phyloP scores from a whole-genome alignment of 441 rosid species.

The Mallotus repandus region DNA sequence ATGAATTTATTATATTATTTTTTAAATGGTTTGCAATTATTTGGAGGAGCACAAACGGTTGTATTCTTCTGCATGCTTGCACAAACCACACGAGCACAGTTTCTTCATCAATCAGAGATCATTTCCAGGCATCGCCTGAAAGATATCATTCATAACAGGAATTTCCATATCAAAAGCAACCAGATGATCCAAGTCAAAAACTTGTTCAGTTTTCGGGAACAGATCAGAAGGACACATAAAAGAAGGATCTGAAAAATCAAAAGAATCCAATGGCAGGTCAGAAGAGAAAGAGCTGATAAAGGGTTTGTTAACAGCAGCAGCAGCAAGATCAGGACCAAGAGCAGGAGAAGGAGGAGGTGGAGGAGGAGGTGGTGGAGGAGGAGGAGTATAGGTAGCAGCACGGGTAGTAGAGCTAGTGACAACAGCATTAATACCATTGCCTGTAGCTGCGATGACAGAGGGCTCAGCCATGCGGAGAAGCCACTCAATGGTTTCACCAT shows the following conservation, averaged over 20 bases:
- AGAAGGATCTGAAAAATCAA: constrained; percentile 7
- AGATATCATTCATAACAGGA: constrained; percentile 19
- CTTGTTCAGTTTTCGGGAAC: constrained; percentile 11
- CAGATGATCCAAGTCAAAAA: constrained; percentile 15
- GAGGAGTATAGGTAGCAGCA: background rate
- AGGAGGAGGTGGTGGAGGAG: too few species aligned
- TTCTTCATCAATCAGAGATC: background rate
- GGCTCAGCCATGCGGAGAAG: constrained; percentile 40
- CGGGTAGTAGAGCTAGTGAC: background rate
- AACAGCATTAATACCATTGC: background rate
- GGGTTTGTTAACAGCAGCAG: background rate
- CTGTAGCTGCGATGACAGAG: constrained; percentile 28
- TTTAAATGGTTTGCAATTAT: background rate
- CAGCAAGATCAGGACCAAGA: background rate
- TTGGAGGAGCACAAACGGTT: background rate
- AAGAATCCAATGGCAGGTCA: background rate
- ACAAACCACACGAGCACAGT: background rate
- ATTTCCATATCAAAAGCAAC: constrained; percentile 19
- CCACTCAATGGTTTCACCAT: constrained; percentile 43
- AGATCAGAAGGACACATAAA: background rate
- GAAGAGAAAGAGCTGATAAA: background rate
- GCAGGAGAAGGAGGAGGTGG: background rate
- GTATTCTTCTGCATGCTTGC: background rate
- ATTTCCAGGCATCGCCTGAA: constrained; percentile 1
- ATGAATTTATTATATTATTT: background rate